Conservation (phyloP, 495 filamentous ascomycete genomes). For the Astrothelium subdiscretum region DNA sequence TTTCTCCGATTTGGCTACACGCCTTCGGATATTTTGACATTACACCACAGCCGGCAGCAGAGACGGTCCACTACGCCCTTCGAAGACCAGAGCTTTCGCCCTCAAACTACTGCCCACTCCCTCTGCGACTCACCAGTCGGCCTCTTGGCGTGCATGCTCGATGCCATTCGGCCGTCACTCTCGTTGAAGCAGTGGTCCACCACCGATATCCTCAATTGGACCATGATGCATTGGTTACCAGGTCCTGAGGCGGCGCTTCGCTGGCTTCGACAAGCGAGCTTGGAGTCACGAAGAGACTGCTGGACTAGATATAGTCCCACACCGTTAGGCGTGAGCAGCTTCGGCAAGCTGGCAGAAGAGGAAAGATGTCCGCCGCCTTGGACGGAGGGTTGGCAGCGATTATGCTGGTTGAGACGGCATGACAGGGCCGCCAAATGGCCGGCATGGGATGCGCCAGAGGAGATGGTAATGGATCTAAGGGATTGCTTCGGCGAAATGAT, state of each 20-base stretch:
- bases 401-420: slow-evolving; percentile 25
- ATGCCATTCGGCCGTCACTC: slow-evolving; percentile 18
- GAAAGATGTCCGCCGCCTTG: slow-evolving; percentile 18
- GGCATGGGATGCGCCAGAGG: slow-evolving; percentile 26
- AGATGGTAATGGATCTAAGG: slow-evolving; percentile 25
- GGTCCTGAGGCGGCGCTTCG: slow-evolving; percentile 26
- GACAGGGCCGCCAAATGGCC: slow-evolving; percentile 20
- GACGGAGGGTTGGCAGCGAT: slow-evolving; percentile 17
- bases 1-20: slow-evolving; percentile 25
- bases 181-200: slow-evolving; percentile 19
- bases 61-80: background rate
- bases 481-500: slow-evolving; percentile 19
- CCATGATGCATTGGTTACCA: slow-evolving; percentile 32
- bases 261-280: slow-evolving; percentile 20
- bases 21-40: slow-evolving; percentile 10
- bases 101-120: slow-evolving; percentile 26
- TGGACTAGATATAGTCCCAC: slow-evolving; percentile 19
- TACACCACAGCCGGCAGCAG: background rate
- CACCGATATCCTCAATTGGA: slow-evolving; percentile 28
- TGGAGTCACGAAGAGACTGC: background rate
- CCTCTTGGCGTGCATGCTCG: slow-evolving; percentile 25
- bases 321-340: slow-evolving; percentile 26
- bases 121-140: slow-evolving; percentile 30
- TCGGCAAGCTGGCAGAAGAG: slow-evolving; percentile 12
- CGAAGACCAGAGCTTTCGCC: slow-evolving; percentile 16